phyloP scores from a whole-genome alignment of 1,284 basidiomycete genomes.

The Fereydounia khargensis region DNA sequence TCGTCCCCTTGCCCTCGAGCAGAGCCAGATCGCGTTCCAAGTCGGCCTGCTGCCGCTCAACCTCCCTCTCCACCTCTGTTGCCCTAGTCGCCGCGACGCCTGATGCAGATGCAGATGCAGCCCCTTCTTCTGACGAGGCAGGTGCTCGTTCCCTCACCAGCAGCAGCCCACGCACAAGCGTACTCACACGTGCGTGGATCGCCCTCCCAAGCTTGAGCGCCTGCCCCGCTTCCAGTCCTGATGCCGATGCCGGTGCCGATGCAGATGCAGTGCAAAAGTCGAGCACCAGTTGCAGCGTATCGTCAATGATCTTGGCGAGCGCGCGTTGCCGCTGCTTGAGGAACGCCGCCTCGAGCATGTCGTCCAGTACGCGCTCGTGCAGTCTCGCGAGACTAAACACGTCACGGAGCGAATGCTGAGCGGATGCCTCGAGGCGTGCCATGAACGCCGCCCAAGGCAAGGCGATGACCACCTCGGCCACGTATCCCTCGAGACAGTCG shows the following conservation, averaged over 20 bases:
- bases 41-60: conserved; percentile 9
- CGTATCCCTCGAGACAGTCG: conserved; percentile 12
- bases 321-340: conserved; percentile 22
- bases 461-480: conserved; percentile 26
- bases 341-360: conserved; percentile 34
- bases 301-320: conserved; percentile 10
- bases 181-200: conserved; percentile 9
- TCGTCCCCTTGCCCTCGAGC: conserved; percentile 6
- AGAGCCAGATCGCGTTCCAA: conserved; percentile 13
- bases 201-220: too few species aligned
- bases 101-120: too few species aligned
- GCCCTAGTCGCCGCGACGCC: too few species aligned
- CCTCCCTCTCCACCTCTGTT: conserved; percentile 21
- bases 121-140: conserved; percentile 6
- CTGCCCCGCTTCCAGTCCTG: too few species aligned
- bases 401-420: conserved; percentile 25
- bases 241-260: neutral
- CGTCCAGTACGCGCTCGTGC: conserved; percentile 37
- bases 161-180: conserved; percentile 14
- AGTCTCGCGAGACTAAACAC: conserved; percentile 40
- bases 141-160: conserved; percentile 15
- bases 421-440: conserved; percentile 5
- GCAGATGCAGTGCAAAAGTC: conserved; percentile 9
- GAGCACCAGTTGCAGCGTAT: conserved; percentile 17
- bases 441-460: conserved; percentile 23